phyloP scores from a whole-genome alignment of 2,329 filamentous ascomycete genomes.

The Hypoxylon sp. region DNA sequence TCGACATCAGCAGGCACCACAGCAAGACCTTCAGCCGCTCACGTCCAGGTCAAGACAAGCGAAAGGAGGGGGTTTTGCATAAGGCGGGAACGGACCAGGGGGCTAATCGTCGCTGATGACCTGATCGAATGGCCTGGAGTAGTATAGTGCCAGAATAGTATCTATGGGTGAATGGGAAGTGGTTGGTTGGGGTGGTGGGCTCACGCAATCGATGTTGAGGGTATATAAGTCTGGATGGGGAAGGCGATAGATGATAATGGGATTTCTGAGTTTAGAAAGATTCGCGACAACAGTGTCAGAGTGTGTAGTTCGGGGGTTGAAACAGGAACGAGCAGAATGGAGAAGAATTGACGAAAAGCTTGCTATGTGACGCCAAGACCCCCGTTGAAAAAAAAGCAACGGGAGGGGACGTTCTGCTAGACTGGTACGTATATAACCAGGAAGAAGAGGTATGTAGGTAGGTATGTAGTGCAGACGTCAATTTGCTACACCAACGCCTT shows the following conservation, averaged over 20 bases:
- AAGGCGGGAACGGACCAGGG: constrained; percentile 42
- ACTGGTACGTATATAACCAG: constrained; percentile 13
- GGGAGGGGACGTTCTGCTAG: constrained; percentile 1
- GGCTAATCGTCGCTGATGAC: constrained; percentile 35
- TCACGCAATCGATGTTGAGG: constrained; percentile 31
- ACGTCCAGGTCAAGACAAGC: constrained; percentile 36
- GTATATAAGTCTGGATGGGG: constrained; percentile 31
- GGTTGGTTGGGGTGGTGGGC: constrained; percentile 27
- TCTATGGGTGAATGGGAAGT: constrained; percentile 36
- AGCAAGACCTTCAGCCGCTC: constrained; percentile 41
- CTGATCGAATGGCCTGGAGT: constrained; percentile 43
- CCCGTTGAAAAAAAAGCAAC: constrained; percentile 32
- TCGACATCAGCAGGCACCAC: constrained; percentile 52
- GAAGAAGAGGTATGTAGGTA: neutral
- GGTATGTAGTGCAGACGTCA: constrained; percentile 23
- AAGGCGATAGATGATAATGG: neutral
- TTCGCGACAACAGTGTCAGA: constrained; percentile 15
- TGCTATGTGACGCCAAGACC: constrained; percentile 50
- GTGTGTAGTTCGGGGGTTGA: constrained; percentile 25
- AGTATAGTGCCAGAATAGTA: constrained; percentile 41
- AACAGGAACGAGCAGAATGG: constrained; percentile 22
- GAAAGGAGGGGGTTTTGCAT: constrained; percentile 45
- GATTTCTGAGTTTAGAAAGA: constrained; percentile 11
- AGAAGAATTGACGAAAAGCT: constrained; percentile 39
- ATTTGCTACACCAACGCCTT: constrained; percentile 15